Percentiles rank a stretch among this genome's conserved stretches.
Evolutionary conservation across 2,329 filamentous ascomycete genomes (phyloP).

Genomic region (Byssochlamys sp.): DNA sequence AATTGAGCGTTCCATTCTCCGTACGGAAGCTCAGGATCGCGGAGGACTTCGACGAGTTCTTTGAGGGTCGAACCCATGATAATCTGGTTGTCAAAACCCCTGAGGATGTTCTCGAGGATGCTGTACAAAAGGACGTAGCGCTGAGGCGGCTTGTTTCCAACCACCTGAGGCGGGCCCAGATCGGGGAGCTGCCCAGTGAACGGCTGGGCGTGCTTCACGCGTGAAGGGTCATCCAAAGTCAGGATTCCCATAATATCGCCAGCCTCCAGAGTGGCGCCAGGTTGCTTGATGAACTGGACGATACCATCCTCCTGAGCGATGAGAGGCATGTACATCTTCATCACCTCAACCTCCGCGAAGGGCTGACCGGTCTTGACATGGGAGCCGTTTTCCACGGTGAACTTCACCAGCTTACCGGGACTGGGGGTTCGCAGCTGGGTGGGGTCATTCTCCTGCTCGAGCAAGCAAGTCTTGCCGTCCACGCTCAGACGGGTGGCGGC

Average conservation of each 20-base stretch:
- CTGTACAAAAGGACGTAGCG: conserved; percentile 66
- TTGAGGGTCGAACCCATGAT: conserved; percentile 83
- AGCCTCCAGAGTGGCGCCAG: conserved; percentile 91
- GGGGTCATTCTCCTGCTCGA: conserved; percentile 98
- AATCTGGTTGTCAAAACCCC: conserved; percentile 93
- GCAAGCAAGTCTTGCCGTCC: conserved; percentile 92
- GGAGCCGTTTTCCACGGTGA: conserved; percentile 86
- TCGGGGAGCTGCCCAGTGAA: conserved; percentile 86
- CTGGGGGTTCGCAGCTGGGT: conserved; percentile 91
- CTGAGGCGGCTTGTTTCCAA: conserved; percentile 86
- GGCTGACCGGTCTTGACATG: conserved; percentile 87
- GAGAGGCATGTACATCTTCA: conserved; percentile 99
- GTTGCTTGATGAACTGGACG: conserved; percentile 97
- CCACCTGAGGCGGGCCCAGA: conserved; percentile 73
- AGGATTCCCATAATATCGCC: conserved; percentile 98
- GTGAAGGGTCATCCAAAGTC: conserved; percentile 84
- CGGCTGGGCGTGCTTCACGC: conserved; percentile 90
- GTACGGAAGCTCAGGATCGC: conserved; percentile 82
- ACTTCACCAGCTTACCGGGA: conserved; percentile 96
- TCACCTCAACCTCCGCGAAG: conserved; percentile 96
- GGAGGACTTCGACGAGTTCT: conserved; percentile 80
- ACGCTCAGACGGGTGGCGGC: conserved; percentile 91
- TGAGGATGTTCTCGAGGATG: conserved; percentile 76
- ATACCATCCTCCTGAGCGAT: conserved; percentile 89
- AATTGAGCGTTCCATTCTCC: conserved; percentile 95